phyloP scores from a whole-genome alignment of 768 basidiomycete species.

The Boletus rubroflammeus region DNA sequence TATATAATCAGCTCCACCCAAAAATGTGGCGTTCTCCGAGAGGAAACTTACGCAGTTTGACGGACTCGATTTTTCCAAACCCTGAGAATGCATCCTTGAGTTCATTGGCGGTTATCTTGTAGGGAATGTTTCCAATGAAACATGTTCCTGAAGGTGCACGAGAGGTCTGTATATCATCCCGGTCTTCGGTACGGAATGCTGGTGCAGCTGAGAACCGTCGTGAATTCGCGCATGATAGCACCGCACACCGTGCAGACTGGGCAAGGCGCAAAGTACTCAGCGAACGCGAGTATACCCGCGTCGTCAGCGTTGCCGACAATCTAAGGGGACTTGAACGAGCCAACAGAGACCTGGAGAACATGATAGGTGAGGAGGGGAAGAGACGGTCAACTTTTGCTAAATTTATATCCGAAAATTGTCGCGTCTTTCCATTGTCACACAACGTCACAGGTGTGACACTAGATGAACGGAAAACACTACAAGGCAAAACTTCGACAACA shows the following conservation, averaged over 20 bases:
- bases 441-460: slow-evolving; percentile 18
- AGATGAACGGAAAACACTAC: background rate
- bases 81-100: slow-evolving; percentile 39
- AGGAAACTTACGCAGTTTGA: slow-evolving; percentile 41
- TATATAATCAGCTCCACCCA: background rate
- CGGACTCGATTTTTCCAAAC: slow-evolving; percentile 39
- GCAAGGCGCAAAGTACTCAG: slow-evolving; percentile 8
- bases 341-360: slow-evolving; percentile 25
- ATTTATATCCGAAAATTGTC: slow-evolving; percentile 14
- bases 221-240: background rate
- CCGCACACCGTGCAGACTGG: background rate
- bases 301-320: slow-evolving; percentile 6
- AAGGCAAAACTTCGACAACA: slow-evolving; percentile 2
- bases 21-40: background rate
- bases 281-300: slow-evolving; percentile 14
- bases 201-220: slow-evolving; percentile 22
- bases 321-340: slow-evolving; percentile 9
- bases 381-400: background rate
- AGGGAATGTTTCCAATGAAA: slow-evolving; percentile 56
- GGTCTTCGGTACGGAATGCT: slow-evolving; percentile 2
- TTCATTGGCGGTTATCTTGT: slow-evolving; percentile 37
- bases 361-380: background rate
- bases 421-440: slow-evolving; percentile 16
- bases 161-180: background rate
- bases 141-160: slow-evolving; percentile 36